Base-by-base conservation (phyloP, 1,284 basidiomycete species). In the Blastosporella zonata region DNA sequence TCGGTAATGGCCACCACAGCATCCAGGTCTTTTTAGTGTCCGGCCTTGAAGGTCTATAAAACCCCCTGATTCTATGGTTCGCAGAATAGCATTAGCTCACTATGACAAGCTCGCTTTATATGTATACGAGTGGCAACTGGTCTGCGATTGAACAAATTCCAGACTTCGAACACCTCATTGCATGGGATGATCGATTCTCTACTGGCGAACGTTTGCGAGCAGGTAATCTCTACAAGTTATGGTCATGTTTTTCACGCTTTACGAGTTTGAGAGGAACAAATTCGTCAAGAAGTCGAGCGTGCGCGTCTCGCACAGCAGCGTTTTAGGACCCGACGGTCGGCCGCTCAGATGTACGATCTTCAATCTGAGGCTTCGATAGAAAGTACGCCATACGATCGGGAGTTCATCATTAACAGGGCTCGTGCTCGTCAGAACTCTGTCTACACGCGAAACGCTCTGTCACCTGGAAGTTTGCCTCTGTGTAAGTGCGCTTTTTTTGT, bases 211-310 rank as follows among this genome's bases (percentile, higher is more conserved):
- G 29, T 22, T 43, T 44, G 4, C 40, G 25, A 15, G 35, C 18
- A 37, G 48, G 49, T 53, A 35, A 2, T 33, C 37, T 38, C 4
- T 18, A 18, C 2, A 5, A 35, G 21, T 28, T 23, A 9, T 31
- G 4, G 21, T 10, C 10, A 31, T 6, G 13, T 5, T 33, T 7
- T 18, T 18, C 21, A 33, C 23, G 43, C 21, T 18, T 23, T 10
- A 21, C 10, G 5, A 3, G 7, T 31, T 7, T 3, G n/a, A 47
- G 44, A 50, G 25, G 37, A 50, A 31, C 22, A 36, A 28, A 51
- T 51, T 22, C 42, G 29, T 25, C 36, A 41, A 18, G 52, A 54
- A 45, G 46, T 54, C 4, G 18, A 52, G 6, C 46, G 21, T 29
- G 46, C 46, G 12, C 43, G 51, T 9, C 23, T 29, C 5, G 33